A percentile compares a stretch with the other conserved stretches of the same genome.
Evolutionary conservation across 495 filamentous ascomycete genomes (phyloP).

Genomic region (Daldinia concentrica): DNA sequence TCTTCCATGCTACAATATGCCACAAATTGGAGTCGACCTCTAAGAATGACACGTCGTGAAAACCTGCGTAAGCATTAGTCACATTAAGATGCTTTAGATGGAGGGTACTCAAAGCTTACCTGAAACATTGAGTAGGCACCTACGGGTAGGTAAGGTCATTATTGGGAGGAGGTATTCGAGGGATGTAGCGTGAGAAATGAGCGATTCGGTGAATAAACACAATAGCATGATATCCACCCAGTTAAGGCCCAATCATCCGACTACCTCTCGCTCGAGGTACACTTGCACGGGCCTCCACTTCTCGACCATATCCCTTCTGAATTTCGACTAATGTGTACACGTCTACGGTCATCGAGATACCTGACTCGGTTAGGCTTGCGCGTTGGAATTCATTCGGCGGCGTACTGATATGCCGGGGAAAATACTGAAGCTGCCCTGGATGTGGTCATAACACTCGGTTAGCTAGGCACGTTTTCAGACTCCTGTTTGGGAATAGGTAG

Average conservation of each 20-base stretch:
- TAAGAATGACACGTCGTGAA: too few relatives aligned
- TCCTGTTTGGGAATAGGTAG: background rate
- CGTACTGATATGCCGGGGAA: background rate
- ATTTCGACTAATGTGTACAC: background rate
- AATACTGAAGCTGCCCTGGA: background rate
- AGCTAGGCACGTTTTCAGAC: background rate
- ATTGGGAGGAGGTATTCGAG: too few relatives aligned
- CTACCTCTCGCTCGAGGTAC: background rate
- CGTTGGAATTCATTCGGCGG: background rate
- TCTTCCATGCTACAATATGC: too few relatives aligned
- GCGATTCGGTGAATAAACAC: background rate
- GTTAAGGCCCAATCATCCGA: background rate
- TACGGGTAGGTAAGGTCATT: too few relatives aligned
- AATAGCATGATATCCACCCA: background rate
- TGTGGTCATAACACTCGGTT: background rate
- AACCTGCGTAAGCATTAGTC: too few relatives aligned
- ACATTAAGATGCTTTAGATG: too few relatives aligned
- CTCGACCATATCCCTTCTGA: background rate
- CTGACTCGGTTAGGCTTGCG: background rate
- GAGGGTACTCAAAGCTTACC: too few relatives aligned
- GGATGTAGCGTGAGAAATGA: background rate
- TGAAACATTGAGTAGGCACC: too few relatives aligned
- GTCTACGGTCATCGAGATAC: background rate
- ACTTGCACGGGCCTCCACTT: background rate
- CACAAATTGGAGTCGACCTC: too few relatives aligned